Conservation (phyloP, 2,329 filamentous ascomycete species). For the Neurospora crassa region DNA sequence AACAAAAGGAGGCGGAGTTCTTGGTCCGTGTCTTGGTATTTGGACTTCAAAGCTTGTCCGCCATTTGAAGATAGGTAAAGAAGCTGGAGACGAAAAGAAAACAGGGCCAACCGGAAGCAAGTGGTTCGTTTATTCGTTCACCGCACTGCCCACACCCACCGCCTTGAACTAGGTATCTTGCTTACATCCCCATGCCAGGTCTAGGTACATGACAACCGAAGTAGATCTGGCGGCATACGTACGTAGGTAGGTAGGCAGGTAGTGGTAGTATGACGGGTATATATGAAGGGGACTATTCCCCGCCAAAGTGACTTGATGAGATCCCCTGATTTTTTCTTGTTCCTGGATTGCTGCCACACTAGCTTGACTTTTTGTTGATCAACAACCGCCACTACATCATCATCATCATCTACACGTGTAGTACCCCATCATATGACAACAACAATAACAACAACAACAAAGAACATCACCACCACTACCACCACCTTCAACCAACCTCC, state of each 20-base stretch:
- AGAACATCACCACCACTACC: background rate
- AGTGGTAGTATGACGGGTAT: background rate
- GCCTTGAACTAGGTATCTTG: background rate
- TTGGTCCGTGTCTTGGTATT: background rate
- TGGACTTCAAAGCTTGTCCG: background rate
- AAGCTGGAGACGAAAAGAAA: background rate
- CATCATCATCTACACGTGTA: background rate
- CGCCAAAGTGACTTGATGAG: background rate
- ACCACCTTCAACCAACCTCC: background rate
- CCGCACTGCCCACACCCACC: background rate
- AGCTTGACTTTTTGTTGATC: background rate
- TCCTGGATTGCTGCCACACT: background rate
- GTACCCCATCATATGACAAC: background rate
- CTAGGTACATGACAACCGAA: background rate
- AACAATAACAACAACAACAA: background rate
- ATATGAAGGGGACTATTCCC: background rate
- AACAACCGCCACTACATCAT: background rate
- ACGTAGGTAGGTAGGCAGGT: background rate
- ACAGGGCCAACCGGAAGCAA: background rate
- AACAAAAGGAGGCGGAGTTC: background rate
- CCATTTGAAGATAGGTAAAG: background rate
- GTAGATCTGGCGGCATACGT: background rate
- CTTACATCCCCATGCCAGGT: background rate
- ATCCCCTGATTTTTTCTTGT: background rate
- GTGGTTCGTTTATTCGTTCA: background rate